Base-by-base conservation (phyloP, 768 basidiomycete species). In the Macrocybe gigantea region DNA sequence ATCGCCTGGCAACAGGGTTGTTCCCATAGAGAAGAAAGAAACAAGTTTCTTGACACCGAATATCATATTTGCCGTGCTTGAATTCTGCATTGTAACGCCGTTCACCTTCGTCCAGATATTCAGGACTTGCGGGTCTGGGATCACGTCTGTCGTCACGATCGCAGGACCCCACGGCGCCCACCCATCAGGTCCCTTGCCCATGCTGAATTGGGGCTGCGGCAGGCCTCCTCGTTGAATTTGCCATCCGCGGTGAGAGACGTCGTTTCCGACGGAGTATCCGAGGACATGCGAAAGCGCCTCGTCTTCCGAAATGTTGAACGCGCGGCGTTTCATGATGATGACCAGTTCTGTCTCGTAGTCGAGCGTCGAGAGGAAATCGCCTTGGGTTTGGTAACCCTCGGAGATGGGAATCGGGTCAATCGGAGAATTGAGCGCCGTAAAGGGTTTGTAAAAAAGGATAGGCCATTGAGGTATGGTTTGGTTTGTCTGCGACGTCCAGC, bases 1-100 rank as follows among this genome's bases (percentile, higher is more conserved):
- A 48, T 73, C 71, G 12, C 69, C 71, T 15, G 70, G 71, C 10
- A 64, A 53, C 30, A 71, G 49, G 2, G 70, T 73, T 7, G 62
- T 72, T 1, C 71, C 70, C 71, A 73, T 73, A 2, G 67, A 69
- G 60, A 73, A 70, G 60, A 70, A 72, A 6, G 64, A 66, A 14
- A 71, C 67, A 1, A 71, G 57, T 13, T 69, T 57, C 47, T 64
- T 65, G 38, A 72, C 69, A 31, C 63, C 63, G 48, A 71, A 72
- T 10, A 72, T 68, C 70, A 71, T 71, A 46, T 63, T 70, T 13
- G 67, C 69, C 1, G 68, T 71, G 8, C 64, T 69, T 30, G 65
- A 66, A 46, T 70, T 71, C 44, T 71, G 70, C 57, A 56, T 64
- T 38, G 58, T 56, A 7, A 63, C 67, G 1, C 67, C 69, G 41